Conservation (phyloP, 2,329 filamentous ascomycete genomes). For the Alternaria atra region DNA sequence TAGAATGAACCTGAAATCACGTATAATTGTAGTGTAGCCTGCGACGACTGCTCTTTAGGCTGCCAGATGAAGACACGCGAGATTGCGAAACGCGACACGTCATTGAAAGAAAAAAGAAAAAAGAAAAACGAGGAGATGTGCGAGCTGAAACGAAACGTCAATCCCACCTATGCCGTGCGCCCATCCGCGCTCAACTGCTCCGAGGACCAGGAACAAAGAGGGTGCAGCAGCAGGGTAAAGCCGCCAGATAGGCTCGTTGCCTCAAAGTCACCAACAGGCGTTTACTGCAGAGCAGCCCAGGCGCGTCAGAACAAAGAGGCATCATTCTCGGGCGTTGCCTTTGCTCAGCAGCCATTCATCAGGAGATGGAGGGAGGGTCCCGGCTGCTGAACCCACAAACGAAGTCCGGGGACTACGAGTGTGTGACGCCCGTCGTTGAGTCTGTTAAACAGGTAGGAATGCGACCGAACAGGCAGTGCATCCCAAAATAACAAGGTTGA, state of each 20-base stretch:
- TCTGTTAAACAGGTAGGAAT: background rate
- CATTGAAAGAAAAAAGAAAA: background rate
- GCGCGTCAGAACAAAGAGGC: constrained; percentile 12
- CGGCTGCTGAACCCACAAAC: constrained; percentile 44
- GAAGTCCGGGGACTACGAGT: constrained; percentile 33
- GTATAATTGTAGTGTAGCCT: background rate
- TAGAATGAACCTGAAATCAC: background rate
- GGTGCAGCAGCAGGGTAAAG: constrained; percentile 37
- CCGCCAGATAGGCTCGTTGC: constrained; percentile 45
- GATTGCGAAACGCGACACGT: background rate
- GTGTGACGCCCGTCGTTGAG: constrained; percentile 31
- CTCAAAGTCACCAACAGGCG: constrained; percentile 14
- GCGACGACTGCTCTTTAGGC: background rate
- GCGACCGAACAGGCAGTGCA: background rate
- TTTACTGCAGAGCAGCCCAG: constrained; percentile 24
- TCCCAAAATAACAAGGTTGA: background rate
- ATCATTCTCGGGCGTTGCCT: constrained; percentile 48
- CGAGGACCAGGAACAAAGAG: constrained; percentile 28
- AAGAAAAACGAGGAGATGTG: constrained; percentile 24
- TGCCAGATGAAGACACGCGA: background rate
- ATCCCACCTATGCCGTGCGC: constrained; percentile 35
- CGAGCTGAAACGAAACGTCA: constrained; percentile 48
- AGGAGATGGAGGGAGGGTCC: constrained; percentile 28
- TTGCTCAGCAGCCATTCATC: constrained; percentile 47
- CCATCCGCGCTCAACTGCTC: constrained; percentile 35